Conservation (phyloP, 2,329 filamentous ascomycete species). For the Botrytis cinerea region DNA sequence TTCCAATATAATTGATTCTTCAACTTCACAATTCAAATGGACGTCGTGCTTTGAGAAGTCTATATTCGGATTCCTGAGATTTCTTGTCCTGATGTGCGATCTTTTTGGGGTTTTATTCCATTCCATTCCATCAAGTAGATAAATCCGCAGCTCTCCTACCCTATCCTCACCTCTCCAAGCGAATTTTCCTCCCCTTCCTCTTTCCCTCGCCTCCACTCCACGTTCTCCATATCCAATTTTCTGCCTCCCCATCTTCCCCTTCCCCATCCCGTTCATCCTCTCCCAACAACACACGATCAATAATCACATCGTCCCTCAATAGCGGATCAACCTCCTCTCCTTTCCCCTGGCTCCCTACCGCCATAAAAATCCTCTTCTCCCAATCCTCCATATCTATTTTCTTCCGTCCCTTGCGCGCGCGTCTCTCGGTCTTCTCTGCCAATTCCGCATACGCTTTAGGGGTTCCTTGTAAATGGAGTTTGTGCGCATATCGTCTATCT, state of each 20-base stretch:
- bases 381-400: not conserved
- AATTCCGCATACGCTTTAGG: slow-evolving; percentile 6
- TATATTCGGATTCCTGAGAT: too few relatives aligned
- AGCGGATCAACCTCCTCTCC: not conserved
- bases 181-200: not conserved
- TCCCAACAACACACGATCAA: not conserved
- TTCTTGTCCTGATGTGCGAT: too few relatives aligned
- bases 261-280: not conserved
- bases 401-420: too few relatives aligned
- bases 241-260: not conserved
- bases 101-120: too few relatives aligned
- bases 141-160: too few relatives aligned
- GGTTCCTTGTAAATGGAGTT: not conserved
- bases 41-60: too few relatives aligned
- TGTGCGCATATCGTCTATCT: not conserved
- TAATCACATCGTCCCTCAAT: not conserved
- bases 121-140: not conserved
- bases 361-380: not conserved
- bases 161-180: not conserved
- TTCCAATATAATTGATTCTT: too few relatives aligned
- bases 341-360: not conserved
- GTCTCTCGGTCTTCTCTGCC: not conserved
- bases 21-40: too few relatives aligned
- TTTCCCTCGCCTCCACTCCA: not conserved
- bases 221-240: not conserved